Evolutionary conservation across 2,329 filamentous ascomycete species (phyloP), one percentile per base, ranked within the genome.

Genomic region (Fragosphaeria purpurea): DNA sequence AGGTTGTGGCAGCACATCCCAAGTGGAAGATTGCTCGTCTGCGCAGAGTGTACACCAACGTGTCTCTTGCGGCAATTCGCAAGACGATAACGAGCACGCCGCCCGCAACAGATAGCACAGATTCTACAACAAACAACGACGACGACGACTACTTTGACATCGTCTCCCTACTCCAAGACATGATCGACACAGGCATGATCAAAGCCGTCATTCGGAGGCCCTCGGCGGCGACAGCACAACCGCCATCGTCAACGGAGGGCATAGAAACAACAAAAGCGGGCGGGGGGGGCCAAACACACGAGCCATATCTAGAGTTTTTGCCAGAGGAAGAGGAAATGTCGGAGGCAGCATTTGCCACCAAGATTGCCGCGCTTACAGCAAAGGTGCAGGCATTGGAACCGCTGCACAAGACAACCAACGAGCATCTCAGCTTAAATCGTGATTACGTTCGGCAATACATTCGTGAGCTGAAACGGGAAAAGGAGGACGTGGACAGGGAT

Each of bases 1-100:
- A 88, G 62, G 82, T 91, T 9, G 64, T 85, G 40, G 70, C 76
- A 22, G 81, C 85, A 8, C 87, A 90, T 62, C 81, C 86, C 58
- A 81, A 82, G 59, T 88, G 85, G 70, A 82, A 86, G 53, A 79
- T 97, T 51, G 72, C 84, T 37, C 81, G 81, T 53, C 73, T 97
- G 32, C 81, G 83, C 43, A 76, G 79, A 48, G 82, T 87, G 4
- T 96, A 91, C 62, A 70, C 68, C 48, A 77, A 77, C 55, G 69
- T 83, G 37, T 74, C 76, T 12, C 69, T 83, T 35, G 58, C 71
- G 13, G 73, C 80, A 58, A 64, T 83, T 22, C 71, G 73, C 41
- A 58, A 64, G 31, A 63, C 66, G 41, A 82, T 80, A 0, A 68
- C 70, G 47, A 79, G 72, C 56, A 30, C n/a, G 12, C 9, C 35